phyloP scores from a whole-genome alignment of 129 eudicot species.

The Chrysanthemum lavandulifolium region DNA sequence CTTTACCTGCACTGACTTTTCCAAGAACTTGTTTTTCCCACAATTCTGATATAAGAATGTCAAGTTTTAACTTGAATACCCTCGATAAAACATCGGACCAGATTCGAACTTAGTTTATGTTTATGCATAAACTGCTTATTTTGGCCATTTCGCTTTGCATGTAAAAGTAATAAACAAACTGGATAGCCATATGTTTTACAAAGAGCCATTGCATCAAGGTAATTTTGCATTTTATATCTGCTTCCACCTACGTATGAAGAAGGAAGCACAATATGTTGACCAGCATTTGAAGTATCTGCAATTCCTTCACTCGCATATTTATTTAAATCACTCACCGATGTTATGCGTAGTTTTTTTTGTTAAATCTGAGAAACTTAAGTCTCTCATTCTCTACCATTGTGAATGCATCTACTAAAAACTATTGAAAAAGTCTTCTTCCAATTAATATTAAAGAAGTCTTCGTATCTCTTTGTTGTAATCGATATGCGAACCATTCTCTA shows the following conservation, averaged over 20 bases:
- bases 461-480: neutral
- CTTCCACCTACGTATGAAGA: neutral
- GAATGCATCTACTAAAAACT: neutral
- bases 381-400: neutral
- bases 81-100: neutral
- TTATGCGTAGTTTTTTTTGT: neutral
- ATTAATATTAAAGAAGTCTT: neutral
- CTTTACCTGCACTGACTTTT: neutral
- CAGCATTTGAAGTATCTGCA: neutral
- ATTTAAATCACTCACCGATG: neutral
- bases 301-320: neutral
- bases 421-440: neutral
- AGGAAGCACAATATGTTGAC: neutral
- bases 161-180: neutral
- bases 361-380: neutral
- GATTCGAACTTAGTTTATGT: neutral
- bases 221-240: neutral
- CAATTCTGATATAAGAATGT: neutral
- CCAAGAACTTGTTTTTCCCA: neutral
- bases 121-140: neutral
- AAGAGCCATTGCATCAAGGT: neutral
- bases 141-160: neutral
- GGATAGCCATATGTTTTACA: neutral
- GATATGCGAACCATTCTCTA: neutral
- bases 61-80: neutral